These are phyloP conservation scores for Neurospora sp. DNA, from an alignment of 2,329 filamentous ascomycete genomes.

Conservation along the genomic window DNA sequence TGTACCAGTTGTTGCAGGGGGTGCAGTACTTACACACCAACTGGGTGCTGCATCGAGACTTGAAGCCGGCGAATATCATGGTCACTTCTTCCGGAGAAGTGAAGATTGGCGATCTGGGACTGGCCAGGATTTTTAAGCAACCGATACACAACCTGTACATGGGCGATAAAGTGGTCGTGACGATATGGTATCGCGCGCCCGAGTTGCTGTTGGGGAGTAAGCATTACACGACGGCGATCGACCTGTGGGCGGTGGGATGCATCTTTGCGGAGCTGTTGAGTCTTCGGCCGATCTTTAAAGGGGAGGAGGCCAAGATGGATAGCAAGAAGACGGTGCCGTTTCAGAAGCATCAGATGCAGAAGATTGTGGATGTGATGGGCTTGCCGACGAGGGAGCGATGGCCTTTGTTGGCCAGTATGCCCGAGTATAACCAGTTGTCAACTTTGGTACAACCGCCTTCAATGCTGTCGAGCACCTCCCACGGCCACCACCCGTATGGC, in stretches of 20 bases:
- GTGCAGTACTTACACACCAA: slow-evolving; percentile 91
- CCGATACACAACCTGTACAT: slow-evolving; percentile 84
- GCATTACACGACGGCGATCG: slow-evolving; percentile 96
- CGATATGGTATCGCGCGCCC: slow-evolving; percentile 96
- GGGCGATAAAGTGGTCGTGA: slow-evolving; percentile 96
- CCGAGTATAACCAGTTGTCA: slow-evolving; percentile 67
- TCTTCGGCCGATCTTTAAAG: slow-evolving; percentile 91
- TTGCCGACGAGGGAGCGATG: slow-evolving; percentile 81
- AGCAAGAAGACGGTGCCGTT: slow-evolving; percentile 96
- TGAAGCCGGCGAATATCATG: slow-evolving; percentile 99
- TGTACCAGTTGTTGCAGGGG: slow-evolving; percentile 92
- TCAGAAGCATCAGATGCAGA: slow-evolving; percentile 97
- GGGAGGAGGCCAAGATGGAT: slow-evolving; percentile 98
- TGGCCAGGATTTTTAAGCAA: slow-evolving; percentile 89
- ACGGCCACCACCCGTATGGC: slow-evolving; percentile 36
- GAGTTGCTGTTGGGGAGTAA: slow-evolving; percentile 83
- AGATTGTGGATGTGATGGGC: slow-evolving; percentile 94
- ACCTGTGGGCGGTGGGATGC: slow-evolving; percentile 95
- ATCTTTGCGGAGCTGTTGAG: slow-evolving; percentile 94
- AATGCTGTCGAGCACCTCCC: slow-evolving; percentile 21
- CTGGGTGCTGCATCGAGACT: slow-evolving; percentile 93
- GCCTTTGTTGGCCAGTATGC: slow-evolving; percentile 77
- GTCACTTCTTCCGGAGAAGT: slow-evolving; percentile 84
- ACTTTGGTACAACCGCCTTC: slow-evolving; percentile 38
- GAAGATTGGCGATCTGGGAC: slow-evolving; percentile 87